phyloP scores from a whole-genome alignment of 176 grass and related monocot species.

The Poa annua region DNA sequence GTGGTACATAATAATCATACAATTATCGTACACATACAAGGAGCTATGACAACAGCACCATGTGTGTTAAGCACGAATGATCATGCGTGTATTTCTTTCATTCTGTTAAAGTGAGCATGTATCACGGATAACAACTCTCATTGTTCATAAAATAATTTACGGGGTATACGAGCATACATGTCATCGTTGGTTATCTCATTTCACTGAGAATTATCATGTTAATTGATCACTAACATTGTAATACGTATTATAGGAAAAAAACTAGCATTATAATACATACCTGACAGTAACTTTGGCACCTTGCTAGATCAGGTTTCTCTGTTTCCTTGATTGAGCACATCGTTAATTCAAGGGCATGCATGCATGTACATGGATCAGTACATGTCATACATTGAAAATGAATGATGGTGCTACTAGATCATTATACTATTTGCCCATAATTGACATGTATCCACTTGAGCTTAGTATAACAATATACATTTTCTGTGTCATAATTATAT shows the following conservation, averaged over 20 bases:
- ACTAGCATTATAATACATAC: neutral
- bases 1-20: constrained; percentile 11
- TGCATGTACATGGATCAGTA: constrained; percentile 10
- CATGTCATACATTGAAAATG: neutral
- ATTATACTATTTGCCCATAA: constrained; percentile 18
- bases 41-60: neutral
- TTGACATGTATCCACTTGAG: constrained; percentile 13
- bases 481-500: neutral
- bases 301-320: constrained; percentile 22
- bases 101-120: neutral
- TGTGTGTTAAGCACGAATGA: constrained; percentile 21
- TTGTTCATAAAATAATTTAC: neutral
- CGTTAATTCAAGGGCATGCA: constrained; percentile 12
- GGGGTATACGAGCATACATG: neutral
- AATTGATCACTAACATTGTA: neutral
- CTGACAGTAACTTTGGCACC: neutral
- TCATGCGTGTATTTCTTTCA: constrained; percentile 2
- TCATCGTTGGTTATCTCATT: neutral
- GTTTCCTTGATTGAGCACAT: constrained; percentile 1
- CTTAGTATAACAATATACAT: constrained; percentile 27
- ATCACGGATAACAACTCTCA: neutral
- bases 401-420: constrained; percentile 13
- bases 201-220: neutral
- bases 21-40: neutral
- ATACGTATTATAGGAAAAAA: too few species aligned